Conservation (phyloP, 148 eudicot genomes). For the Bassia scoparia region DNA sequence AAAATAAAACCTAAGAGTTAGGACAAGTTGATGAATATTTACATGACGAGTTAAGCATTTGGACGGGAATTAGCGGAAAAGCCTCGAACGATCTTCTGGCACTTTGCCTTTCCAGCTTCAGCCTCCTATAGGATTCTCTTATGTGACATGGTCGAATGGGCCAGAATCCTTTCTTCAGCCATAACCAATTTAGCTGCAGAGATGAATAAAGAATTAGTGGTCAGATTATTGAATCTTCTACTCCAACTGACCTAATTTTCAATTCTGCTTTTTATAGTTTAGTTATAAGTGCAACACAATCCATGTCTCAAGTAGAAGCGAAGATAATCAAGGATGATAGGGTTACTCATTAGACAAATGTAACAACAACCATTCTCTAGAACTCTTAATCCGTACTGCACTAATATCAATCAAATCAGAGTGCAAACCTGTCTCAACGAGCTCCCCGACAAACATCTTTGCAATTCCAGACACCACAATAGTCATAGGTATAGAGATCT, state of each 20-base stretch:
- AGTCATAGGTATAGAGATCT: conserved; percentile 82
- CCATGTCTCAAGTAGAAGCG: background rate
- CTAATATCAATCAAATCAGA: background rate
- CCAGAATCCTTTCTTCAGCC: conserved; percentile 80
- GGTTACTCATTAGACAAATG: too few species aligned
- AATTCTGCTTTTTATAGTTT: background rate
- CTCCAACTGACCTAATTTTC: background rate
- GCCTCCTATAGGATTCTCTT: conserved; percentile 81
- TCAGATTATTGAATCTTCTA: background rate
- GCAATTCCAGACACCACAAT: conserved; percentile 95
- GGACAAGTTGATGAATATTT: background rate
- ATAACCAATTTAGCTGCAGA: conserved; percentile 78
- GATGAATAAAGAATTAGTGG: background rate
- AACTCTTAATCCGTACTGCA: background rate
- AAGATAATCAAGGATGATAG: background rate
- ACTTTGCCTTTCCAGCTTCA: conserved; percentile 84
- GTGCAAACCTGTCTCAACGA: conserved; percentile 75
- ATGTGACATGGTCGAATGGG: conserved; percentile 90
- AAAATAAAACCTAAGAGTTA: background rate
- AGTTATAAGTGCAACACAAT: background rate
- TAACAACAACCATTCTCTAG: too few species aligned
- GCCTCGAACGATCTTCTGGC: conserved; percentile 86
- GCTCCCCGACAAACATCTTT: conserved; percentile 96
- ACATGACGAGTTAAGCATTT: background rate
- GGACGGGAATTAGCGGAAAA: conserved; percentile 48